phyloP scores from a whole-genome alignment of 2,329 filamentous ascomycete species.

The Penicillium italicum region DNA sequence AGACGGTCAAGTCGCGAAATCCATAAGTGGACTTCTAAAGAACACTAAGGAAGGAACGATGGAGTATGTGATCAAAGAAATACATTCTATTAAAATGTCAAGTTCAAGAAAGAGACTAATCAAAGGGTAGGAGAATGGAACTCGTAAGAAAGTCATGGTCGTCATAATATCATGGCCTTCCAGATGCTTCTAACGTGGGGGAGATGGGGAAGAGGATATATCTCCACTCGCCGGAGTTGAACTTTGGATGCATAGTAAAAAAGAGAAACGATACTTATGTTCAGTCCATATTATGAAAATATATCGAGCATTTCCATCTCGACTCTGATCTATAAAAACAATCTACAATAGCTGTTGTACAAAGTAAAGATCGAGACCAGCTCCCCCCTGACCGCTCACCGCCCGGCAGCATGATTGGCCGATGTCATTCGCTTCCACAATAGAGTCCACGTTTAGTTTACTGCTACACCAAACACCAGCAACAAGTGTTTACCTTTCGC shows the following conservation, averaged over 20 bases:
- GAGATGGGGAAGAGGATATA: conserved; percentile 8
- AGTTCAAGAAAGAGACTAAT: background rate
- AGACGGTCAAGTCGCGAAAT: background rate
- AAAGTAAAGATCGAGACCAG: conserved; percentile 8
- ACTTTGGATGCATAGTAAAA: background rate
- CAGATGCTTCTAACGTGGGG: conserved; percentile 24
- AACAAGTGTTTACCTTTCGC: conserved; percentile 22
- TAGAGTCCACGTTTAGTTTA: conserved; percentile 42
- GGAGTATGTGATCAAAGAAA: background rate
- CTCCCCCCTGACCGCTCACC: conserved; percentile 28
- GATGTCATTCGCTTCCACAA: conserved; percentile 36
- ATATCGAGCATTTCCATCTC: background rate
- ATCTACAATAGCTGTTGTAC: background rate
- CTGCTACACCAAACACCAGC: conserved; percentile 20
- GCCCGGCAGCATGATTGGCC: conserved; percentile 32
- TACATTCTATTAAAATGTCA: background rate
- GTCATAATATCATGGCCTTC: conserved; percentile 15
- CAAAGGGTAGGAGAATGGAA: background rate
- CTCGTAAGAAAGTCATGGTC: conserved; percentile 1
- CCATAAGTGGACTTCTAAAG: background rate
- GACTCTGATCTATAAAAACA: background rate
- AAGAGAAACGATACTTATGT: background rate
- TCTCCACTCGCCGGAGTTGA: conserved; percentile 7
- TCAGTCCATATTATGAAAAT: background rate
- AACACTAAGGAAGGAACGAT: background rate